Evolutionary conservation across 495 filamentous ascomycete genomes (phyloP).

Genomic region (Beverwykella pulmonaria): DNA sequence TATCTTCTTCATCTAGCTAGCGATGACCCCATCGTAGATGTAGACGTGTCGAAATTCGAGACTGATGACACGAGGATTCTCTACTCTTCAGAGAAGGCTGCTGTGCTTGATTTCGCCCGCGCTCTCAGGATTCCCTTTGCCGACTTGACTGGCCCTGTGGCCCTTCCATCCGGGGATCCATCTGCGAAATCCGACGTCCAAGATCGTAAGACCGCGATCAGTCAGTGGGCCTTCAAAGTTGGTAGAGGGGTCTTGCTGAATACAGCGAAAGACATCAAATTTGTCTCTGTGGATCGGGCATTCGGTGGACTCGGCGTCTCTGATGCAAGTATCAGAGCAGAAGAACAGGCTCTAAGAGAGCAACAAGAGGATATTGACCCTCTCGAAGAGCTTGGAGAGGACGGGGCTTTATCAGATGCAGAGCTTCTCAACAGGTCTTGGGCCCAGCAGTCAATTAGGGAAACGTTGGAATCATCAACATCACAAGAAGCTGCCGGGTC

Average conservation of each 20-base stretch:
- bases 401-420: constrained; percentile 16
- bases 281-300: constrained; percentile 61
- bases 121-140: constrained; percentile 57
- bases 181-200: constrained; percentile 11
- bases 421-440: constrained; percentile 26
- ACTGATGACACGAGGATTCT: constrained; percentile 55
- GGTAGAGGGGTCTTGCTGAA: constrained; percentile 65
- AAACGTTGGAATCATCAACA: constrained; percentile 7
- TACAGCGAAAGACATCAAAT: constrained; percentile 60
- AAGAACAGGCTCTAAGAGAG: constrained; percentile 36
- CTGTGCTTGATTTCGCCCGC: constrained; percentile 60
- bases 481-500: background rate
- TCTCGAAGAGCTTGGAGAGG: constrained; percentile 29
- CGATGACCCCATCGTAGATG: constrained; percentile 55
- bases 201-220: constrained; percentile 48
- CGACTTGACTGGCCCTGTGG: constrained; percentile 50
- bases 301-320: constrained; percentile 61
- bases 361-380: constrained; percentile 34
- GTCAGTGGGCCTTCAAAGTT: constrained; percentile 66
- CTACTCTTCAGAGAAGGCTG: constrained; percentile 59
- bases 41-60: constrained; percentile 64
- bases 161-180: constrained; percentile 30
- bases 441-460: constrained; percentile 25
- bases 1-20: constrained; percentile 58
- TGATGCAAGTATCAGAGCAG: constrained; percentile 33